Evolutionary conservation across 179 eudicot genomes (phyloP), one percentile per base, ranked within the genome.

Genomic region (Beta lomatogona): DNA sequence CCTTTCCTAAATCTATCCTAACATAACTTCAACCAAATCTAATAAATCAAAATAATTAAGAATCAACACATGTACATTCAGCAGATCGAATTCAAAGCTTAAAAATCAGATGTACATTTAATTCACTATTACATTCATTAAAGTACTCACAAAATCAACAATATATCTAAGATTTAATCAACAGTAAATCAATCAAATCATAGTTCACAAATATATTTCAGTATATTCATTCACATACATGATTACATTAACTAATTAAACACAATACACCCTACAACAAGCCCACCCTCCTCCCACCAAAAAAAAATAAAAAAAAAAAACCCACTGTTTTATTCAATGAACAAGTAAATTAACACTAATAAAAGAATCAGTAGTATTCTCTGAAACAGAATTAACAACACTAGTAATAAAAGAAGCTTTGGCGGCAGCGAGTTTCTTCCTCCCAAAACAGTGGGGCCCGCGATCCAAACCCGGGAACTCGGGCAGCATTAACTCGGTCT

Each of bases 361-460:
- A 22, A 81, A 71, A 22, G 82, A 45, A 77, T 45, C 84, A 65
- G n/a, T 25, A 31, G 28, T 25, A 31, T 71, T 4, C 18, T 69
- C 84, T 6, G 74, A 21, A 44, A 41, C 28, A 25, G 28, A 25
- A 25, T 25, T 25, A 25, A 25, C 28, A 25, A 25, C 46, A 31
- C 59, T 55, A n/a, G 13, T 7, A 55, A 48, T 21, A 19, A 28
- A 81, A 9, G 44, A 73, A 14, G 4, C 60, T 59, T 80, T 87
- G 6, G 85, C 84, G 41, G 89, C 88, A 1, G n/a, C 81, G 9
- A 87, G 86, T 63, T 80, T 82, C 88, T 85, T 85, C 83, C 87
- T 83, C 7, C 88, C 83, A 5, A 78, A 82, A 15, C 85, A 81
- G 46, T 71, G 73, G 6, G 88, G 87, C 52, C 88, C 88, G 63